A percentile compares a stretch with the other conserved stretches of the same genome.
phyloP scores from a whole-genome alignment of 331 rosid species.

The Acacia pycnantha region DNA sequence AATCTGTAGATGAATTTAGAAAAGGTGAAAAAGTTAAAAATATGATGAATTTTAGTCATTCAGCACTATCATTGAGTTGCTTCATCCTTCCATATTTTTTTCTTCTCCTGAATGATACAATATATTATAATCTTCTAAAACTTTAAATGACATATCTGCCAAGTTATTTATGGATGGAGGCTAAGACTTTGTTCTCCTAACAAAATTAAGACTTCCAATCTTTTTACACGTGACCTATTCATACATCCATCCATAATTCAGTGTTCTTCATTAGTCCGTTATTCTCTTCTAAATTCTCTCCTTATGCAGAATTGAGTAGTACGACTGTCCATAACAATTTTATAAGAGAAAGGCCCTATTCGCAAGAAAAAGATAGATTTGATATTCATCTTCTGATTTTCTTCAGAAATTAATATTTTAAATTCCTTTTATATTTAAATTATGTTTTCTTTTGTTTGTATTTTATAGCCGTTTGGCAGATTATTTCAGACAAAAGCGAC shows the following conservation, averaged over 20 bases:
- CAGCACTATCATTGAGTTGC: slow-evolving; percentile 11
- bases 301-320: background rate
- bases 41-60: slow-evolving; percentile 12
- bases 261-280: background rate
- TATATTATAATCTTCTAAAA: slow-evolving; percentile 5
- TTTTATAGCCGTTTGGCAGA: background rate
- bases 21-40: slow-evolving; percentile 25
- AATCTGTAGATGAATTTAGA: slow-evolving; percentile 52
- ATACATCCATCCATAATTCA: background rate
- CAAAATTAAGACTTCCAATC: background rate
- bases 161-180: background rate
- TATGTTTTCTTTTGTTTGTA: background rate
- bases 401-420: background rate
- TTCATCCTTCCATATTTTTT: slow-evolving; percentile 20
- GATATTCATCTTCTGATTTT: background rate
- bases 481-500: background rate
- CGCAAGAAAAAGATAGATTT: background rate
- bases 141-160: background rate
- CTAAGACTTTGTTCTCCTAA: background rate
- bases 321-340: background rate
- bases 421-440: background rate
- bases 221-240: background rate
- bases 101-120: slow-evolving; percentile 14
- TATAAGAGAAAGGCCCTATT: background rate
- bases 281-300: background rate